A percentile compares a stretch with the other conserved stretches of the same genome.
Evolutionary conservation across 495 filamentous ascomycete genomes (phyloP).

Genomic region (Xylaria grammica): DNA sequence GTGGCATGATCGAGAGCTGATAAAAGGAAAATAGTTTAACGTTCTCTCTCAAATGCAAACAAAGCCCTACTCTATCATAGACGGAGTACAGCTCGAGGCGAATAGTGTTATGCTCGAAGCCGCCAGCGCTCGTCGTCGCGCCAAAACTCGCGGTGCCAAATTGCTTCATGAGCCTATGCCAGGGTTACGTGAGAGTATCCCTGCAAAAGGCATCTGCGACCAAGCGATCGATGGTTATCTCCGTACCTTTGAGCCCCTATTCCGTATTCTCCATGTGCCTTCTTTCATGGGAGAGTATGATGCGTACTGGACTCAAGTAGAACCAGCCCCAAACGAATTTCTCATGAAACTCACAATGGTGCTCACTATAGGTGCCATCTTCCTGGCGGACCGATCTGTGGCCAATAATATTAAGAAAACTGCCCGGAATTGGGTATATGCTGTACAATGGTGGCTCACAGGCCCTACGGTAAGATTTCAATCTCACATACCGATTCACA

Average conservation of each 20-base stretch:
- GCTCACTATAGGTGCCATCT: constrained; percentile 3
- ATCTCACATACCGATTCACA: background rate
- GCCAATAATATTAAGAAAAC: constrained; percentile 10
- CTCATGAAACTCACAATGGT: constrained; percentile 21
- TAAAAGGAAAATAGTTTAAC: background rate
- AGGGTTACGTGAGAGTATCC: constrained; percentile 7
- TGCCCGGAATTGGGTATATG: constrained; percentile 20
- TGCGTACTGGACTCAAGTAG: background rate
- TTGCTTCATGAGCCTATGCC: constrained; percentile 18
- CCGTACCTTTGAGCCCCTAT: constrained; percentile 20
- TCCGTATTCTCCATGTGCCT: constrained; percentile 17
- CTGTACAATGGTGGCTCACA: constrained; percentile 21
- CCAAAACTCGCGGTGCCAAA: constrained; percentile 1
- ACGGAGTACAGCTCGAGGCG: background rate
- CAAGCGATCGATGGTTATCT: constrained; percentile 17
- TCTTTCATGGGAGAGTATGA: constrained; percentile 18
- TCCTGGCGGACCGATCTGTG: constrained; percentile 5
- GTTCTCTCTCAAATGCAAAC: constrained; percentile 18
- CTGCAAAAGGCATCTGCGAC: constrained; percentile 7
- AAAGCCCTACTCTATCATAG: constrained; percentile 9
- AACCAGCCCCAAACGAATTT: background rate
- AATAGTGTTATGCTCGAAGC: constrained; percentile 13
- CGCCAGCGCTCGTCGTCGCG: constrained; percentile 14
- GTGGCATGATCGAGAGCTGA: background rate
- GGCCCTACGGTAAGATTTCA: constrained; percentile 17